Evolutionary conservation across 176 grass and related monocot genomes (phyloP).

Genomic region (Musa acuminata): DNA sequence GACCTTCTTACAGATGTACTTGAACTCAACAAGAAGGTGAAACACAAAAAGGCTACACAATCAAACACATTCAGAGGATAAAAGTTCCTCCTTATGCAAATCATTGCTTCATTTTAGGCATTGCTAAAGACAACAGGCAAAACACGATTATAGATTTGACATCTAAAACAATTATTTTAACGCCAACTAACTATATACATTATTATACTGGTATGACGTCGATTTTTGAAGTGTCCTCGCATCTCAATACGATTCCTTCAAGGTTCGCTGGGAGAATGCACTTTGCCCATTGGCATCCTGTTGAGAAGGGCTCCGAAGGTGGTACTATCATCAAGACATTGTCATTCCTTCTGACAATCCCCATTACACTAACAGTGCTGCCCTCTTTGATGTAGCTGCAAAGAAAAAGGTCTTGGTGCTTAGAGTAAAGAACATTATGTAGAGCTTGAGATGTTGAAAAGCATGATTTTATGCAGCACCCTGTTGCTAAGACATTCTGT

Average conservation of each 20-base stretch:
- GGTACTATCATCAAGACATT: constrained; percentile 82
- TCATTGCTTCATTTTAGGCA: not conserved
- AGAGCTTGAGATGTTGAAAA: too few species aligned
- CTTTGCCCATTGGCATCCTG: constrained; percentile 67
- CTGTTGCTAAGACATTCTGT: too few species aligned
- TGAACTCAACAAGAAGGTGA: too few species aligned
- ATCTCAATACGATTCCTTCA: constrained; percentile 66
- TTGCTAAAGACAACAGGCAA: not conserved
- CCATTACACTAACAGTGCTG: constrained; percentile 85
- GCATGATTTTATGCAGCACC: not conserved
- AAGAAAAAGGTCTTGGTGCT: not conserved
- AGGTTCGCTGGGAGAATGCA: constrained; percentile 71
- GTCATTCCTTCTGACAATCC: constrained; percentile 66
- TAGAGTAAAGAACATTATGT: not conserved
- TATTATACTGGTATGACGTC: constrained; percentile 92
- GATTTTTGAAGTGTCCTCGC: constrained; percentile 62
- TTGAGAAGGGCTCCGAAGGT: constrained; percentile 65
- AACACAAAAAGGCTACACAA: not conserved
- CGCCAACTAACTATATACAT: not conserved
- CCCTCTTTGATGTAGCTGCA: constrained; percentile 79
- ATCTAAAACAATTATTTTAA: not conserved
- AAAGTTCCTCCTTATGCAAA: not conserved
- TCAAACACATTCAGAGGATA: not conserved
- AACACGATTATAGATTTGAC: not conserved
- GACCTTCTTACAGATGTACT: not conserved